Evolutionary conservation across 176 grass and related monocot genomes (phyloP), one percentile per base, ranked within the genome.

Genomic region (Bonia amplexicaulis): DNA sequence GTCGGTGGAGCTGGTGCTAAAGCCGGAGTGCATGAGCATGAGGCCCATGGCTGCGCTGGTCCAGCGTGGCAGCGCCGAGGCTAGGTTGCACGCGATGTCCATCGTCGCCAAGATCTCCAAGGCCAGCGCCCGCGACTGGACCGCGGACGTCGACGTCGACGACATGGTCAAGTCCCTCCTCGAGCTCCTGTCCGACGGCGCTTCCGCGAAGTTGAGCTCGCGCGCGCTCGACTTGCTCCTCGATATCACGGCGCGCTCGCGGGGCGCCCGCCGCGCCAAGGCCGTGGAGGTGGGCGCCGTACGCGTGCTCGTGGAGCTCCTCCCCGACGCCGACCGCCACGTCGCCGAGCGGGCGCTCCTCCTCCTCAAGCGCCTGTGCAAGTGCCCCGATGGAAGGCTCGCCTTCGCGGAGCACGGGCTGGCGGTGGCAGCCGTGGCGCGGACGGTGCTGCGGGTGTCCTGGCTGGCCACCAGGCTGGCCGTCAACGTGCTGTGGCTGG

Each of bases 101-200:
- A 88, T 94, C 78, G 60, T 97, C 79, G 53, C 51, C 48, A 97
- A 94, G 73, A 54, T 93, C 26, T 82, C 91, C 4, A 68, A 61
- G 69, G 35, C 87, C 78, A 73, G 84, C 69, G 77, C 7, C 54
- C 80, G 79, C 42, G 67, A 86, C 65, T 96, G 94, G 94, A 77
- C 80, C 7, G 12, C 51, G 0, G 74, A 40, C 2, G 46, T 82
- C 5, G 45, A 92, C 68, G 80, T 80, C 0, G 73, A 82, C 10
- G 94, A 90, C 51, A 57, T 92, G 49, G 55, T 88, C 45, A 94
- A 78, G 69, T 90, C 91, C n/a, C 69, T 97, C 74, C 68, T 97
- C n/a, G 94, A 97, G 71, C 84, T 97, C 16, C 85, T 97, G 15
- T 97, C 94, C 16, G 94, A 97, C 26, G 94, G 90, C 66, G 73